These are phyloP conservation scores for Basipetospora sp. DNA, from an alignment of 2,329 filamentous ascomycete genomes.

Conservation along the genomic window DNA sequence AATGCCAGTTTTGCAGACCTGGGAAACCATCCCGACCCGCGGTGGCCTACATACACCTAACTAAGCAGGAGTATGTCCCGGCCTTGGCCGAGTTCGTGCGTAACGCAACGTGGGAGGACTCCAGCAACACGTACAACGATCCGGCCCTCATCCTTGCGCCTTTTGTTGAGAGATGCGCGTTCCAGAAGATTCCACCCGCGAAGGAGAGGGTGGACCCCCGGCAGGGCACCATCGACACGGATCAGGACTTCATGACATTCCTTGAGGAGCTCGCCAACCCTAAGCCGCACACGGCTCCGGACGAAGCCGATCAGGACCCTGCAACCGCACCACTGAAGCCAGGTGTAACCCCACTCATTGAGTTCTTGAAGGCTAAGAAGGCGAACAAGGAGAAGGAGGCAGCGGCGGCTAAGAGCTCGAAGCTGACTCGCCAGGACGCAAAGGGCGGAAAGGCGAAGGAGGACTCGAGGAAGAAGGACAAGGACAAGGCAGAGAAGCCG, in stretches of 20 bases:
- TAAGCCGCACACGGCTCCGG: constrained; percentile 42
- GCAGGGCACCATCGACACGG: constrained; percentile 90
- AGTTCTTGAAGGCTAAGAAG: constrained; percentile 84
- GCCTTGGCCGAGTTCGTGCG: constrained; percentile 58
- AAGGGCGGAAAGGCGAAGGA: constrained; percentile 47
- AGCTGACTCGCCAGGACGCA: constrained; percentile 41
- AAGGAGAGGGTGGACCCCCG: constrained; percentile 67
- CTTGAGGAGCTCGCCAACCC: constrained; percentile 59
- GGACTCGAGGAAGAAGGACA: constrained; percentile 31
- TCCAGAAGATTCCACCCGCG: constrained; percentile 64
- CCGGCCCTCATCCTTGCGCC: constrained; percentile 64
- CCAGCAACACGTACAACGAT: constrained; percentile 59
- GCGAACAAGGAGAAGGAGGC: constrained; percentile 52
- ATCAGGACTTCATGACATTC: constrained; percentile 89
- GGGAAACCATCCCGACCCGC: constrained; percentile 72
- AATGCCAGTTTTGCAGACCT: constrained; percentile 34
- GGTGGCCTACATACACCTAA: constrained; percentile 68
- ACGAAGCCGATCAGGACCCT: constrained; percentile 31
- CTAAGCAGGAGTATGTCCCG: constrained; percentile 52
- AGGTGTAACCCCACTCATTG: constrained; percentile 63
- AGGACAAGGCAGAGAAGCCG: constrained; percentile 36
- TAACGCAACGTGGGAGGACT: constrained; percentile 60
- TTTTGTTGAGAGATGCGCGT: constrained; percentile 65
- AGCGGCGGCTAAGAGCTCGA: constrained; percentile 34
- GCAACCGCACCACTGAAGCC: background rate